Conservation (phyloP, 306 rosid genomes). For the Mucuna pruriens region DNA sequence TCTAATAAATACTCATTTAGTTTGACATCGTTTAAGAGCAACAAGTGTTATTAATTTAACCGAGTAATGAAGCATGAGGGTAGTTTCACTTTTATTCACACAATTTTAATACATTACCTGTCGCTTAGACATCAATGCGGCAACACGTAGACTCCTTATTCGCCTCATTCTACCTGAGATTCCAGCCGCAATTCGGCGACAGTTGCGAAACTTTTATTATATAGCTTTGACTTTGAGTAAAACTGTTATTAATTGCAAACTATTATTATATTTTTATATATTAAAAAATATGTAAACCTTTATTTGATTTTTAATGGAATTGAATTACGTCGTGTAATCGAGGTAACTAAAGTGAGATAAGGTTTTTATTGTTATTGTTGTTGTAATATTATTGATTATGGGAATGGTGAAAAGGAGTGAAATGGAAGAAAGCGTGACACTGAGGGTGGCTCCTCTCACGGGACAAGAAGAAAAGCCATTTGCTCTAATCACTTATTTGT, state of each 20-base stretch:
- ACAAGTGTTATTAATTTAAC: too few relatives aligned
- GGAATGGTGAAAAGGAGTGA: constrained; percentile 2
- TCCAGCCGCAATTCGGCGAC: constrained; percentile 3
- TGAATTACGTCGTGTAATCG: not conserved
- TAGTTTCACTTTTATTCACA: too few relatives aligned
- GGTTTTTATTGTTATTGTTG: too few relatives aligned
- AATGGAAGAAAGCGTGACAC: constrained; percentile 43
- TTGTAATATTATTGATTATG: not conserved
- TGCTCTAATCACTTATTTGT: constrained; percentile 54
- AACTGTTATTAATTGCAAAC: not conserved
- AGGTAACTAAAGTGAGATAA: too few relatives aligned
- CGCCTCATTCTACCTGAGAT: not conserved
- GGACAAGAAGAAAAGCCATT: constrained; percentile 44
- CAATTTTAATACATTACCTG: too few relatives aligned
- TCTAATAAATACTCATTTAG: too few relatives aligned
- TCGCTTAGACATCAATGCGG: too few relatives aligned
- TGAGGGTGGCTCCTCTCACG: constrained; percentile 35
- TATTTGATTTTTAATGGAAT: not conserved
- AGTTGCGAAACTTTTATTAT: not conserved
- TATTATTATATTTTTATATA: too few relatives aligned
- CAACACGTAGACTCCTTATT: not conserved
- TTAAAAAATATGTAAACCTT: not conserved
- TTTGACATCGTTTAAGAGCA: too few relatives aligned
- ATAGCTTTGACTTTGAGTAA: not conserved
- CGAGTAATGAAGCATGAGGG: too few relatives aligned